phyloP scores from a whole-genome alignment of 768 basidiomycete genomes.

The Tricholoma hemisulphureum region DNA sequence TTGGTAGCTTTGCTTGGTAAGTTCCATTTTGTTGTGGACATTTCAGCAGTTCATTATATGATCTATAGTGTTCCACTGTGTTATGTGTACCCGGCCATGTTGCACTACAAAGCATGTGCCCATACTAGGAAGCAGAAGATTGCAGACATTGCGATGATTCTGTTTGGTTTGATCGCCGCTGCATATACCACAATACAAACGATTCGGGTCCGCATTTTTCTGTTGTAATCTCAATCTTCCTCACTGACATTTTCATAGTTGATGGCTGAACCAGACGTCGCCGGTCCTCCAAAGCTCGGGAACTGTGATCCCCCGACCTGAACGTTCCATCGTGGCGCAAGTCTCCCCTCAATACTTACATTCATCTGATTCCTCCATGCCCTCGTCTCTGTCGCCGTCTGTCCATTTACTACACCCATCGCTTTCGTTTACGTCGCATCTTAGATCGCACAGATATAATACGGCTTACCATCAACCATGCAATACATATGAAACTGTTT shows the following conservation, averaged over 20 bases:
- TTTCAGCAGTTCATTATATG: not conserved
- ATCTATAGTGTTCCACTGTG: conserved; percentile 81
- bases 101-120: conserved; percentile 87
- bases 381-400: not conserved
- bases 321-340: not conserved
- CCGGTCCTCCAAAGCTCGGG: conserved; percentile 12
- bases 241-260: conserved; percentile 5
- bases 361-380: not conserved
- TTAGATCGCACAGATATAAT: not conserved
- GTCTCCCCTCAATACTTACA: not conserved
- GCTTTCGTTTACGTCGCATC: not conserved
- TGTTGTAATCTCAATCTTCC: not conserved
- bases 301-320: conserved; percentile 15
- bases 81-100: conserved; percentile 90
- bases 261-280: conserved; percentile 12
- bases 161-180: conserved; percentile 72
- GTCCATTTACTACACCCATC: not conserved
- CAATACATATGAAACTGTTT: not conserved
- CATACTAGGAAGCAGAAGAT: conserved; percentile 63
- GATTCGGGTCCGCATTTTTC: conserved; percentile 47
- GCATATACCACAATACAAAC: conserved; percentile 83
- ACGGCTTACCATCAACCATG: not conserved
- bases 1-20: conserved; percentile 93
- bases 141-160: conserved; percentile 68
- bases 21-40: conserved; percentile 24